phyloP scores from a whole-genome alignment of 345 rosid genomes.

The Alliaria petiolata region DNA sequence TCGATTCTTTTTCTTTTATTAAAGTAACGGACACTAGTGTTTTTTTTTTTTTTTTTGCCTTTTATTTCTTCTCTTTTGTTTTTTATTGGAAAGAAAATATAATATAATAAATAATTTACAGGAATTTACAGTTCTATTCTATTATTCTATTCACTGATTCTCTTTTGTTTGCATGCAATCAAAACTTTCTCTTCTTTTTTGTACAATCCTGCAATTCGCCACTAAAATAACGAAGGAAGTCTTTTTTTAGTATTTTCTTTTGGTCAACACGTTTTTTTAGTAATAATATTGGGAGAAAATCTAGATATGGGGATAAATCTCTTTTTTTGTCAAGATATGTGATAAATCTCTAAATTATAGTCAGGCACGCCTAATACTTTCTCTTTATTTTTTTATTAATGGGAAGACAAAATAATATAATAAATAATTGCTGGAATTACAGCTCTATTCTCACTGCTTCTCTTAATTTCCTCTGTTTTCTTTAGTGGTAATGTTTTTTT shows the following conservation, averaged over 20 bases:
- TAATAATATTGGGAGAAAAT: neutral
- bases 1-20: conserved; percentile 32
- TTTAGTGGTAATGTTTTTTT: no score
- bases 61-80: no score
- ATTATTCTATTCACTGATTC: conserved; percentile 25
- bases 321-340: no score
- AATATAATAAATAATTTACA: neutral
- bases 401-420: no score
- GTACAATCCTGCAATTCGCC: no score
- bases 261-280: neutral
- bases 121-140: neutral
- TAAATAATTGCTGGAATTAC: no score
- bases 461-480: no score
- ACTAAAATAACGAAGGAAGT: no score
- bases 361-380: neutral
- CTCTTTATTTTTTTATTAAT: no score
- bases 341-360: no score
- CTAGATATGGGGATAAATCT: neutral
- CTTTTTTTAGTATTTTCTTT: neutral
- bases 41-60: neutral
- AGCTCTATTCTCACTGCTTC: no score
- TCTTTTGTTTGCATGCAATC: conserved; percentile 33
- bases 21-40: conserved; percentile 46
- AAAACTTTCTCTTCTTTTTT: neutral
- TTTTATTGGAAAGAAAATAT: neutral